Evolutionary conservation across 345 rosid species (phyloP).

Genomic region (Firmiana major): DNA sequence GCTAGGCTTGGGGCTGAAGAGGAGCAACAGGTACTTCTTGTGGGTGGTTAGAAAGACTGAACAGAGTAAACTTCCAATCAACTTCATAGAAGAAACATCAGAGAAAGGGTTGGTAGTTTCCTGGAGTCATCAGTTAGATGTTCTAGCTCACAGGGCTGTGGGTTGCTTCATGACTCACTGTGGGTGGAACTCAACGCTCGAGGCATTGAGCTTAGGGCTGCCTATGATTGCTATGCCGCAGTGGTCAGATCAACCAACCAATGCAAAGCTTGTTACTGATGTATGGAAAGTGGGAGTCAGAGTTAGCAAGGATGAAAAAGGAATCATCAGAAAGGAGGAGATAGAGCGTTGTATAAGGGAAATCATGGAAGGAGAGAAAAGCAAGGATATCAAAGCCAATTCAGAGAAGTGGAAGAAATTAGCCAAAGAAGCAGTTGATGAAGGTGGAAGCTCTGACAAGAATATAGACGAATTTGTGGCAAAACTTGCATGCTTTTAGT

Average conservation of each 20-base stretch:
- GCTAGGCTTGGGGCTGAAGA: conserved; percentile 36
- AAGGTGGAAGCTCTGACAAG: conserved; percentile 59
- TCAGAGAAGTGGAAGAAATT: conserved; percentile 46
- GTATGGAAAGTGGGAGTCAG: conserved; percentile 58
- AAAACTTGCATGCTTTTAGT: background rate
- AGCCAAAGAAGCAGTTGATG: conserved; percentile 18
- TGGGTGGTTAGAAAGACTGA: conserved; percentile 63
- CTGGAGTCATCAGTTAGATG: conserved; percentile 59
- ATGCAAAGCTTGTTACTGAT: conserved; percentile 48
- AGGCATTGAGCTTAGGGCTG: conserved; percentile 55
- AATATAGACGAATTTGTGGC: conserved; percentile 39
- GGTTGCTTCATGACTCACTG: conserved; percentile 67
- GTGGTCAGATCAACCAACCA: conserved; percentile 56
- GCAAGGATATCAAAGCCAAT: conserved; percentile 34
- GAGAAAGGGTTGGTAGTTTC: conserved; percentile 42
- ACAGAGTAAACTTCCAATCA: conserved; percentile 34
- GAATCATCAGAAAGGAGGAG: conserved; percentile 36
- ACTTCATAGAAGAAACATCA: conserved; percentile 29
- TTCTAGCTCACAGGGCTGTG: conserved; percentile 41
- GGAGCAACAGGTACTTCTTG: conserved; percentile 38
- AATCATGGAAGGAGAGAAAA: conserved; percentile 48
- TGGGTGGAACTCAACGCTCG: conserved; percentile 71
- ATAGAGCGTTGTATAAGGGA: conserved; percentile 41
- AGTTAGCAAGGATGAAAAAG: conserved; percentile 29
- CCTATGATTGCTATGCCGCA: conserved; percentile 60